Evolutionary conservation across 192 early-diverging fungal genomes (phyloP).

Genomic region (Lobosporangium transversale): DNA sequence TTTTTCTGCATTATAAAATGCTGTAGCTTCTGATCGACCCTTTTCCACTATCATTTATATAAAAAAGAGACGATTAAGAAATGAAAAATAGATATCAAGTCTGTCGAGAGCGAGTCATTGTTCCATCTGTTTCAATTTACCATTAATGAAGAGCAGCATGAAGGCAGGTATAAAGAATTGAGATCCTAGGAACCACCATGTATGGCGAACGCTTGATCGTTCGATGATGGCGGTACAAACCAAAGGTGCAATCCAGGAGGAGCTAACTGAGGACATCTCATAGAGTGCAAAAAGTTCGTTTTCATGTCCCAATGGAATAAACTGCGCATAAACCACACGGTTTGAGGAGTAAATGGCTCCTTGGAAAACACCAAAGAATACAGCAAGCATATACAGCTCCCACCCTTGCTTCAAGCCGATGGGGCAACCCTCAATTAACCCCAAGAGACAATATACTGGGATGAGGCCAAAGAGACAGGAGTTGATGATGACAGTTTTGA

Average conservation of each 20-base stretch:
- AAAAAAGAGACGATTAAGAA: too few species aligned
- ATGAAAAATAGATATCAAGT: too few species aligned
- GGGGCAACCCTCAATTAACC: conserved; percentile 54
- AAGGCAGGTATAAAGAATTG: conserved; percentile 40
- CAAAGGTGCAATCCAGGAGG: conserved; percentile 70
- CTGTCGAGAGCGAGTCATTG: neutral
- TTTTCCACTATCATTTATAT: conserved; percentile 7
- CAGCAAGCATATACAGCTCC: conserved; percentile 66
- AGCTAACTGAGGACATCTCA: conserved; percentile 55
- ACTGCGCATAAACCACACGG: conserved; percentile 66
- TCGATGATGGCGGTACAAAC: conserved; percentile 63
- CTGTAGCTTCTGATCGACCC: conserved; percentile 14
- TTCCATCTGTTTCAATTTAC: neutral
- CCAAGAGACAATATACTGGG: conserved; percentile 70
- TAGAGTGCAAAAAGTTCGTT: conserved; percentile 73
- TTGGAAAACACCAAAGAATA: conserved; percentile 62
- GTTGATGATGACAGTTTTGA: conserved; percentile 64
- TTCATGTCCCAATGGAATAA: conserved; percentile 69
- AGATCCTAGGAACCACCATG: conserved; percentile 32
- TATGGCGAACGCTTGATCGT: conserved; percentile 36
- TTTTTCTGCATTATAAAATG: conserved; percentile 21
- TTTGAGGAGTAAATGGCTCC: conserved; percentile 61
- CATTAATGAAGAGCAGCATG: conserved; percentile 37
- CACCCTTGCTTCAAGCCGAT: conserved; percentile 54
- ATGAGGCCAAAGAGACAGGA: conserved; percentile 58